Base-by-base conservation (phyloP, 805 yeast species). In the Suhomyces kilbournensis region DNA sequence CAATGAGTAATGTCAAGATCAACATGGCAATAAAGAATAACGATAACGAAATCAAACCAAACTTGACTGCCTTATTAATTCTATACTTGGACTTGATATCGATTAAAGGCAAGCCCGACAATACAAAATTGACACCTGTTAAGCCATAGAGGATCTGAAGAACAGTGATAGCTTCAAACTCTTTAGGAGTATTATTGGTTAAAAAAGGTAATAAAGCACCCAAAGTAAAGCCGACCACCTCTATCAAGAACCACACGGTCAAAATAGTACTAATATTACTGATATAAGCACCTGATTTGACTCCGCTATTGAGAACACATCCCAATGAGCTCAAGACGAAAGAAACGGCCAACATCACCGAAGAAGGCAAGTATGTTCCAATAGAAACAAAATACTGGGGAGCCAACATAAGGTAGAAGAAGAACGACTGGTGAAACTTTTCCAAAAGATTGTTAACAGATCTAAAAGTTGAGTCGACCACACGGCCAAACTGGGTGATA, bases 391-490 rank as follows among this genome's bases (percentile, higher is more conserved):
- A 94, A 53, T 79, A 68, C 52, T 78, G 73, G 22, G 97, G 96
- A 0, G 90, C 81, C 47, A 94, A 69, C 70, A 94, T 67, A 58
- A 93, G 77, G 71, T 93, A 94, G 65, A 92, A 94, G 76, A 94
- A 94, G 63, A 91, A 94, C 1, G 97, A 90, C 70, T 94, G 99
- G 69, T 94, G 99, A 70, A 93, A 93, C 66, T 93, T 96, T 67
- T 94, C 99, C 38, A 93, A 75, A 59, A 94, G 76, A 66, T 94
- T 94, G 72, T 94, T 94, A 35, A 94, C 88, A 0, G 97, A 85
- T 55, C 99, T 80, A 64, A 92, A 85, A 7, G 87, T 75, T 2
- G 96, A 90, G 69, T 94, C 99, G 17, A 90, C 81, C 3, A 93
- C 79, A 65, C 98, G 81, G 4, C 98, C 99, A 66, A 88, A 86